Percentiles rank a stretch among this genome's conserved stretches.
Conservation (phyloP, 164 flowering plant species). For the Vitis rotundifolia region DNA sequence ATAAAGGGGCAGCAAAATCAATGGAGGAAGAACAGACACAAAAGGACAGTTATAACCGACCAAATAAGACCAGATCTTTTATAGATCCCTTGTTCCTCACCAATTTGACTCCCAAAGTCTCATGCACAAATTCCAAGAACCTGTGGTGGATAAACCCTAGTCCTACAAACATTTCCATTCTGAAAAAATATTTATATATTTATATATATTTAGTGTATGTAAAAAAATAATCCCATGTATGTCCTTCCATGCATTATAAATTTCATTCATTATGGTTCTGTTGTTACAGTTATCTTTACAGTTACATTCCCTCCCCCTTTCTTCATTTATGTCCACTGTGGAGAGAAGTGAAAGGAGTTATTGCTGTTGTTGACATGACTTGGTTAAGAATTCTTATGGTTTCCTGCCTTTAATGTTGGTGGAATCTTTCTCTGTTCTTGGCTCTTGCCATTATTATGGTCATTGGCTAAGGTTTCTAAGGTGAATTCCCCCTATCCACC, state of each 20-base stretch:
- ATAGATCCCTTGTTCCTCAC: slow-evolving; percentile 34
- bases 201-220: too few species aligned
- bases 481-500: slow-evolving; percentile 10
- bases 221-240: too few species aligned
- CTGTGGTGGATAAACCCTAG: neutral
- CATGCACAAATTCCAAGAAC: slow-evolving; percentile 30
- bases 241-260: neutral
- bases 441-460: neutral
- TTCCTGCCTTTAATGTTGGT: neutral
- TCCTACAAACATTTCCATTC: neutral
- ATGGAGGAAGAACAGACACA: slow-evolving; percentile 16
- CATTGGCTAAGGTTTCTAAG: neutral
- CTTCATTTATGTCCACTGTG: neutral
- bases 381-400: neutral
- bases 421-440: slow-evolving; percentile 10
- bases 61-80: slow-evolving; percentile 37
- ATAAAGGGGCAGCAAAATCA: slow-evolving; percentile 29
- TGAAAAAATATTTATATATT: neutral
- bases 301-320: slow-evolving; percentile 1
- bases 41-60: slow-evolving; percentile 21
- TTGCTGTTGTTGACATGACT: slow-evolving; percentile 18
- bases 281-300: slow-evolving; percentile 17
- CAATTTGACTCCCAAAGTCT: slow-evolving; percentile 17
- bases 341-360: neutral
- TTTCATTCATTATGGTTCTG: slow-evolving; percentile 8